Evolutionary conservation across 345 rosid species (phyloP).

Genomic region (Linum tenue): DNA sequence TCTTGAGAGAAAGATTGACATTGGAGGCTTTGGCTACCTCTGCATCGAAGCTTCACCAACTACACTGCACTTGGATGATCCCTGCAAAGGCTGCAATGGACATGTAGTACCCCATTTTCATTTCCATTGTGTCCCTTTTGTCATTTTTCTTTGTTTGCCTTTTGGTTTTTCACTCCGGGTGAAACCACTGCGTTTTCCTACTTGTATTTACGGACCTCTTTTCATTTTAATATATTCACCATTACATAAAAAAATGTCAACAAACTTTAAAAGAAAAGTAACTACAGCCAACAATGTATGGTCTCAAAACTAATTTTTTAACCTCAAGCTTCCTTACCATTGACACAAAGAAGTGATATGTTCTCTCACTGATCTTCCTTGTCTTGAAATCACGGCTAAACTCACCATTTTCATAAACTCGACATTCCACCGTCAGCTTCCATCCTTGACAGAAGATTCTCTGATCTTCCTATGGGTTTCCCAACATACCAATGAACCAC

Average conservation of each 20-base stretch:
- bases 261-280: no score
- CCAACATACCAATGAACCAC: constrained; percentile 73
- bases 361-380: constrained; percentile 60
- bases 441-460: constrained; percentile 50
- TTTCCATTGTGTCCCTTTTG: no score
- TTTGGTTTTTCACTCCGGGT: no score
- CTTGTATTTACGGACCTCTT: no score
- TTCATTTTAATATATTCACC: no score
- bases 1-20: constrained; percentile 63
- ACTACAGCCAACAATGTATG: no score
- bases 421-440: constrained; percentile 66
- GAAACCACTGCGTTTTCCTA: no score
- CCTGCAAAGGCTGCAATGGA: constrained; percentile 52
- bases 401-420: constrained; percentile 64
- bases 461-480: constrained; percentile 58
- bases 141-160: no score
- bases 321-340: constrained; percentile 40
- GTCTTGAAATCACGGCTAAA: constrained; percentile 53
- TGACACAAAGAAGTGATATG: constrained; percentile 61
- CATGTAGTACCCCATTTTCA: no score
- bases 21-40: constrained; percentile 52
- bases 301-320: no score
- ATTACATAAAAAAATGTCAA: no score
- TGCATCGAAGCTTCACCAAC: constrained; percentile 69
- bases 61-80: constrained; percentile 48